Evolutionary conservation across 345 rosid genomes (phyloP).

Genomic region (Kernera saxatilis): DNA sequence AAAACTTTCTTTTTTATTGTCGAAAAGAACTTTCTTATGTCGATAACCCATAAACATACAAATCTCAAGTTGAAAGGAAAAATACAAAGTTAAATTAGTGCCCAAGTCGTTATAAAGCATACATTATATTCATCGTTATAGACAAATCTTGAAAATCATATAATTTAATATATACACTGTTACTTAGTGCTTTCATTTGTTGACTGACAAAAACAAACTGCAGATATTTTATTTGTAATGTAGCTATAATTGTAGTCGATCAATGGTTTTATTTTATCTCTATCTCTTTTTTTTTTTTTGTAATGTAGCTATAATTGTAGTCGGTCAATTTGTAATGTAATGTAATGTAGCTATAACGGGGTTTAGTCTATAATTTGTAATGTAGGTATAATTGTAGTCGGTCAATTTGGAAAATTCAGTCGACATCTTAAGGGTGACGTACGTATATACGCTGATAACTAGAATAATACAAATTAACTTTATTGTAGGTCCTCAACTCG

Average conservation of each 20-base stretch:
- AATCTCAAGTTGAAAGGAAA: conserved; percentile 7
- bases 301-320: too few relatives aligned
- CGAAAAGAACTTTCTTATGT: not conserved
- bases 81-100: not conserved
- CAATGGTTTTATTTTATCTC: not conserved
- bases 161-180: not conserved
- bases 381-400: not conserved
- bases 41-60: conserved; percentile 4
- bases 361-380: too few relatives aligned
- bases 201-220: not conserved
- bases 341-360: too few relatives aligned
- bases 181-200: not conserved
- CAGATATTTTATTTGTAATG: not conserved
- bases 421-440: not conserved
- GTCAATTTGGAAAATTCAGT: not conserved
- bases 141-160: not conserved
- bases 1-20: not conserved
- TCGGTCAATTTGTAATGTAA: too few relatives aligned
- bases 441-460: not conserved
- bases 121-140: not conserved
- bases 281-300: too few relatives aligned
- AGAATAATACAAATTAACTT: not conserved
- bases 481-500: not conserved
- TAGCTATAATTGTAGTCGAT: not conserved
- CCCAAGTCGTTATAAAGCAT: not conserved